Evolutionary conservation across 148 eudicot species (phyloP).

Genomic region (Euryodendron excelsum): DNA sequence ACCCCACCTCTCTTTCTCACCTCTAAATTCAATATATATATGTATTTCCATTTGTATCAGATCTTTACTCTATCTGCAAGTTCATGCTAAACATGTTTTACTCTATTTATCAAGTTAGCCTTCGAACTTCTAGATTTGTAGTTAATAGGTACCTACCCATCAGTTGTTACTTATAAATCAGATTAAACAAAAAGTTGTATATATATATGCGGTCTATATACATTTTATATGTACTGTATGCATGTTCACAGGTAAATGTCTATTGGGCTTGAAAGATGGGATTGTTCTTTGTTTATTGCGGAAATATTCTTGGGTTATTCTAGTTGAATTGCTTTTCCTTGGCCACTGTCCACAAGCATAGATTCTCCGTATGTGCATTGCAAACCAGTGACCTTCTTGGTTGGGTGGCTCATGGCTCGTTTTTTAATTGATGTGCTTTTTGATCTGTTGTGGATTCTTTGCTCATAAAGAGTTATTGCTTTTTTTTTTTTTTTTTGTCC

Average conservation of each 20-base stretch:
- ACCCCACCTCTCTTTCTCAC: conserved; percentile 14
- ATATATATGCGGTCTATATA: background rate
- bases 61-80: conserved; percentile 18
- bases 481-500: background rate
- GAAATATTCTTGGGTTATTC: conserved; percentile 13
- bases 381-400: conserved; percentile 6
- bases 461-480: conserved; percentile 15
- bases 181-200: conserved; percentile 2
- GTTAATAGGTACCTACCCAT: background rate
- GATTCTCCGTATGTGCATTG: conserved; percentile 14
- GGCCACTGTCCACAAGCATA: conserved; percentile 11
- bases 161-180: background rate
- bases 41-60: background rate
- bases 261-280: background rate
- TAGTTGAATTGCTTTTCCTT: conserved; percentile 16
- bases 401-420: conserved; percentile 4
- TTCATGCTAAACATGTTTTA: background rate
- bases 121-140: conserved; percentile 6
- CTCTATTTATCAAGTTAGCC: background rate
- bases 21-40: background rate
- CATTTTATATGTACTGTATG: no score
- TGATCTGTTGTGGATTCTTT: conserved; percentile 23
- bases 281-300: conserved; percentile 1
- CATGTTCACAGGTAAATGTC: background rate
- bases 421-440: conserved; percentile 11